A percentile compares a stretch with the other conserved stretches of the same genome.
phyloP scores from a whole-genome alignment of 2,329 filamentous ascomycete genomes.

The Claviceps pazoutovae region DNA sequence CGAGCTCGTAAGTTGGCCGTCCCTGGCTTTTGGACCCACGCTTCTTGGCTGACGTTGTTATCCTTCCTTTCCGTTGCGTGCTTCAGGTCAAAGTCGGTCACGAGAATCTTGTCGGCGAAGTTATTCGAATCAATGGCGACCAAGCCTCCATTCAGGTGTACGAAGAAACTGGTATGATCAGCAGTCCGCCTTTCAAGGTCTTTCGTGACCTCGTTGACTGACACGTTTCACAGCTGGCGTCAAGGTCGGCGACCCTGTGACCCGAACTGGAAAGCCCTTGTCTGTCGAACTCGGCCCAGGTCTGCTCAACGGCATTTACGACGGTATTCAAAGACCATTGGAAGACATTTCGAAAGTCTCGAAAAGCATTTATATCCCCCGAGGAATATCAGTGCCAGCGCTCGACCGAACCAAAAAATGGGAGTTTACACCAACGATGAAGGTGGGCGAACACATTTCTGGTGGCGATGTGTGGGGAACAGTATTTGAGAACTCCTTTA shows the following conservation, averaged over 20 bases:
- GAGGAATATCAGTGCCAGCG: conserved; percentile 76
- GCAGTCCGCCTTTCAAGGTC: background rate
- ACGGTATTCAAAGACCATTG: conserved; percentile 94
- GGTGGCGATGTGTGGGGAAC: conserved; percentile 92
- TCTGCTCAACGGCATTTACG: conserved; percentile 97
- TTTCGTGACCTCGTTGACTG: conserved; percentile 2
- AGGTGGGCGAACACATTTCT: conserved; percentile 93
- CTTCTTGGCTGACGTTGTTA: background rate
- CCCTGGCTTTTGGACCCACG: background rate
- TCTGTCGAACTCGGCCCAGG: conserved; percentile 96
- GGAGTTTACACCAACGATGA: conserved; percentile 84
- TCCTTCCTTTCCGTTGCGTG: background rate
- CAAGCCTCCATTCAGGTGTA: conserved; percentile 98
- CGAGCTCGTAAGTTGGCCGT: conserved; percentile 60
- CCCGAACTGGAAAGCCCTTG: conserved; percentile 82
- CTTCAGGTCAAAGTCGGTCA: conserved; percentile 76
- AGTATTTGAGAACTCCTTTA: conserved; percentile 91
- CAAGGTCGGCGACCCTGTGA: conserved; percentile 85
- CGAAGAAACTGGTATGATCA: conserved; percentile 76
- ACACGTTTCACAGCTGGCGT: conserved; percentile 57
- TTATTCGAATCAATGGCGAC: conserved; percentile 93
- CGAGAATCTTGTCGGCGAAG: conserved; percentile 85
- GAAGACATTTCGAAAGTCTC: conserved; percentile 65
- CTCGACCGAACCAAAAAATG: conserved; percentile 88
- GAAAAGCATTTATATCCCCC: conserved; percentile 92